Conservation (phyloP, 306 rosid species). For the Vigna unguiculata region DNA sequence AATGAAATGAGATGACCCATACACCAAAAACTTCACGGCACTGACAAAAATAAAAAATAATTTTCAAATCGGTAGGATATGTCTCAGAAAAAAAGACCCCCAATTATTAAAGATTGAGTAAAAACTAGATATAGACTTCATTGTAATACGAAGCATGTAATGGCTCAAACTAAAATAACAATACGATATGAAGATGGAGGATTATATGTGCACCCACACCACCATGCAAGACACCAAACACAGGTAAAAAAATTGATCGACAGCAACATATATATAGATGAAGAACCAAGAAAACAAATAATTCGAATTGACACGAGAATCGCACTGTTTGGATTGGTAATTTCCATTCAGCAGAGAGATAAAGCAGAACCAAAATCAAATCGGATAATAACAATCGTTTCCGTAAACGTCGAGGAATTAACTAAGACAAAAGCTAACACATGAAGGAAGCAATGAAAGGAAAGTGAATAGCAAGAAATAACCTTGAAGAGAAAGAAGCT, state of each 20-base stretch:
- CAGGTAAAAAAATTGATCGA: no score
- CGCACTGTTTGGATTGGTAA: neutral
- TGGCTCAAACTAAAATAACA: neutral
- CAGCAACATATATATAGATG: no score
- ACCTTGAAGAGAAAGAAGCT: slow-evolving; percentile 28
- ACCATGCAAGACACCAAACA: neutral
- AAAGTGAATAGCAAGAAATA: neutral
- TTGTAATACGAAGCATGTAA: neutral
- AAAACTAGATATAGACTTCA: neutral
- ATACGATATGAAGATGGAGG: neutral
- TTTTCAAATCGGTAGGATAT: neutral
- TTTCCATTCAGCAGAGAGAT: neutral
- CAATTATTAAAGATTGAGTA: neutral
- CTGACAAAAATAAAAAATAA: neutral
- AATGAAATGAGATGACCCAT: neutral
- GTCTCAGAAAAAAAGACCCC: neutral
- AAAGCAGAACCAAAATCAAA: neutral
- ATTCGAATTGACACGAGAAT: neutral
- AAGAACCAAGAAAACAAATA: neutral
- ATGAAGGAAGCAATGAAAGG: neutral
- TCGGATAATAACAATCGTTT: neutral
- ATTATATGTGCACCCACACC: neutral
- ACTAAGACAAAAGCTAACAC: neutral
- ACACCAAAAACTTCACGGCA: neutral
- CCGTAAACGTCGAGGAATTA: no score